Evolutionary conservation across 495 filamentous ascomycete species (phyloP).

Genomic region (Entonaema liquescens): DNA sequence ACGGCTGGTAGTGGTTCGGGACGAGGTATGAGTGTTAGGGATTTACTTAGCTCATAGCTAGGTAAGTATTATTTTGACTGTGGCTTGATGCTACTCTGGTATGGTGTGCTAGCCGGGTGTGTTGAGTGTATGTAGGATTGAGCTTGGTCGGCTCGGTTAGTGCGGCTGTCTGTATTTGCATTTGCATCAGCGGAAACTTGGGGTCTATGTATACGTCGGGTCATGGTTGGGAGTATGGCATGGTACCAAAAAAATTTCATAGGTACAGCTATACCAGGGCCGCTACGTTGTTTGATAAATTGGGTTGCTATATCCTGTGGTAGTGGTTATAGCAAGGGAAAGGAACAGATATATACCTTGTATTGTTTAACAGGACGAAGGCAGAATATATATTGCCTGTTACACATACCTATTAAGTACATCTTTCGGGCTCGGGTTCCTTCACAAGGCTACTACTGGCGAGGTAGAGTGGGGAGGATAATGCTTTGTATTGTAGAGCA

Average conservation of each 20-base stretch:
- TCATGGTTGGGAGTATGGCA: constrained; percentile 11
- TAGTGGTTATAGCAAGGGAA: neutral
- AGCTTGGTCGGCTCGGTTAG: constrained; percentile 4
- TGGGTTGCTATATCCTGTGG: neutral
- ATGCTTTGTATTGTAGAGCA: neutral
- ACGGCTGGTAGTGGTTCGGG: constrained; percentile 30
- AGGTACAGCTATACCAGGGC: neutral
- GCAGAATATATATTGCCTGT: neutral
- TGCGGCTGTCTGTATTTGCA: constrained; percentile 27
- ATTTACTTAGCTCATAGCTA: constrained; percentile 79
- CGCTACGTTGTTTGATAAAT: neutral
- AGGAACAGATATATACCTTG: neutral
- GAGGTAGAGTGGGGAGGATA: neutral
- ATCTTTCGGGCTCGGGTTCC: neutral
- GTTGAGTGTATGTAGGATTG: neutral
- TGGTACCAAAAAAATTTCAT: neutral
- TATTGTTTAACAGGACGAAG: neutral
- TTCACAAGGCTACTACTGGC: neutral
- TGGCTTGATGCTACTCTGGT: neutral
- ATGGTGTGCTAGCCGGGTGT: no score
- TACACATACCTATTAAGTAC: neutral
- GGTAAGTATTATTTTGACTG: constrained; percentile 22
- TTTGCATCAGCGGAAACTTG: constrained; percentile 30
- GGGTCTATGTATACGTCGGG: constrained; percentile 4
- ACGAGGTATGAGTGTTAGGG: constrained; percentile 79